These are phyloP conservation scores for Filosporella fistucella DNA, from an alignment of 495 filamentous ascomycete species.

Conservation along the genomic window DNA sequence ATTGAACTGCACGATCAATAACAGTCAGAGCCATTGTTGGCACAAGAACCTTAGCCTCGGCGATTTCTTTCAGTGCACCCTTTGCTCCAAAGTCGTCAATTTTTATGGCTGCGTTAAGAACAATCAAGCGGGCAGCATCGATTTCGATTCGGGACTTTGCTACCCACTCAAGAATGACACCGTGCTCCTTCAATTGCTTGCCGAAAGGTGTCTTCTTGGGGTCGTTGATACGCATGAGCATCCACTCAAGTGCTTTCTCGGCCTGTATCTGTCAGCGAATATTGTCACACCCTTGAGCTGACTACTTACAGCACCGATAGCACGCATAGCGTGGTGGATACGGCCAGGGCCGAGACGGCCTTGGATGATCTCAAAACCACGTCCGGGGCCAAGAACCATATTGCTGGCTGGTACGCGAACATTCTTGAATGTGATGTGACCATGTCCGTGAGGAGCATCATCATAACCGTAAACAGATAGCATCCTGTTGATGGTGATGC, in stretches of 20 bases:
- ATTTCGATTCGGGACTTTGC: conserved; percentile 87
- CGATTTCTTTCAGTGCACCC: conserved; percentile 76
- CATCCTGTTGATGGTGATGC: conserved; percentile 81
- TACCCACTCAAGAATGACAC: conserved; percentile 91
- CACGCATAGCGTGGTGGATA: conserved; percentile 92
- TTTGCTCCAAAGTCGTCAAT: conserved; percentile 82
- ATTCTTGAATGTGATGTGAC: conserved; percentile 79
- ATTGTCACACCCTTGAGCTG: not conserved
- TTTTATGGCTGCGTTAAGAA: conserved; percentile 85
- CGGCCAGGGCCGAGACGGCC: conserved; percentile 86
- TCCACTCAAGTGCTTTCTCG: conserved; percentile 81
- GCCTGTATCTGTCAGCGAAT: conserved; percentile 38
- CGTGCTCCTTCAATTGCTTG: conserved; percentile 72
- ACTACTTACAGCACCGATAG: conserved; percentile 63
- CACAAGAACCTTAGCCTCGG: conserved; percentile 81
- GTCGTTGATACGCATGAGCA: conserved; percentile 87
- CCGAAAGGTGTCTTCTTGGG: conserved; percentile 82
- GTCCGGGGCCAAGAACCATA: conserved; percentile 82
- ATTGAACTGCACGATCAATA: conserved; percentile 84
- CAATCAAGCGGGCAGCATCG: conserved; percentile 78
- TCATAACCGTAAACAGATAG: conserved; percentile 90
- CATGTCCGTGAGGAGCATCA: conserved; percentile 91
- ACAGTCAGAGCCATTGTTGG: conserved; percentile 72
- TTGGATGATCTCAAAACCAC: conserved; percentile 97
- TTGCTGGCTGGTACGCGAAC: conserved; percentile 74